Evolutionary conservation across 208 protist species (phyloP).

Genomic region (Acanthamoeba lenticulata): DNA sequence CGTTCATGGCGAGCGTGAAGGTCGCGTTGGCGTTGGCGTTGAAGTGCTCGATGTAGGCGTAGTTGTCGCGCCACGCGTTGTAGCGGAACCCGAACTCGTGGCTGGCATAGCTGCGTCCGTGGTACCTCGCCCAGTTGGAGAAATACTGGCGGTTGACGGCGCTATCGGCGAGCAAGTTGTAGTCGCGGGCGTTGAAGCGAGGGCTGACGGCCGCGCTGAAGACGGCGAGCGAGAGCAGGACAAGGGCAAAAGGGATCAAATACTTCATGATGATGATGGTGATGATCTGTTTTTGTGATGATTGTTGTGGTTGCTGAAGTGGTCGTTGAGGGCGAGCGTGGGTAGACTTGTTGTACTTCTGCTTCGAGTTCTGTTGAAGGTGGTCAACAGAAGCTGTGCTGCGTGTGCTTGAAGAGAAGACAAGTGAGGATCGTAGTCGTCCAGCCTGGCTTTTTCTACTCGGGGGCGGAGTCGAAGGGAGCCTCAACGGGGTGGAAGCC

Average conservation of each 20-base stretch:
- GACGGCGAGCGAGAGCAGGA: slow-evolving; percentile 18
- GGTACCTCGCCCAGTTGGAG: slow-evolving; percentile 82
- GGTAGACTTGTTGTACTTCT: slow-evolving; percentile 62
- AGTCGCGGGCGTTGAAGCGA: slow-evolving; percentile 17
- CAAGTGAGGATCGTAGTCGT: not conserved
- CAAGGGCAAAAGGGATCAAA: not conserved
- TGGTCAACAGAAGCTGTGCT: slow-evolving; percentile 37
- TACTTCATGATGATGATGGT: not conserved
- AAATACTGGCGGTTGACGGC: slow-evolving; percentile 86
- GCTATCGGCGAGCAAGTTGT: not conserved
- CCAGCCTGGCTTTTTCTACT: not conserved
- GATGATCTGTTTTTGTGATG: not conserved
- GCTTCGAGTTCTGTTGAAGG: not conserved
- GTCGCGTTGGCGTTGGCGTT: slow-evolving; percentile 3
- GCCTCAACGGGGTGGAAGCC: not conserved
- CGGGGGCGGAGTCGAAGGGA: not conserved
- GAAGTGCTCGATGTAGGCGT: not conserved
- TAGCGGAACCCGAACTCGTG: not conserved
- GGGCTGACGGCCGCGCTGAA: slow-evolving; percentile 19
- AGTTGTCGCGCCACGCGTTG: slow-evolving; percentile 31
- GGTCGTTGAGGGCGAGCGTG: not conserved
- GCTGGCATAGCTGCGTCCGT: slow-evolving; percentile 15
- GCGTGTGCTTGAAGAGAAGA: slow-evolving; percentile 32
- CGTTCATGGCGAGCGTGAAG: slow-evolving; percentile 73
- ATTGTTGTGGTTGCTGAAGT: not conserved